Percentiles rank a stretch among this genome's conserved stretches.
These are phyloP conservation scores for Saprolegnia parasitica DNA, from an alignment of 352 stramenopile species.

Conservation along the genomic window DNA sequence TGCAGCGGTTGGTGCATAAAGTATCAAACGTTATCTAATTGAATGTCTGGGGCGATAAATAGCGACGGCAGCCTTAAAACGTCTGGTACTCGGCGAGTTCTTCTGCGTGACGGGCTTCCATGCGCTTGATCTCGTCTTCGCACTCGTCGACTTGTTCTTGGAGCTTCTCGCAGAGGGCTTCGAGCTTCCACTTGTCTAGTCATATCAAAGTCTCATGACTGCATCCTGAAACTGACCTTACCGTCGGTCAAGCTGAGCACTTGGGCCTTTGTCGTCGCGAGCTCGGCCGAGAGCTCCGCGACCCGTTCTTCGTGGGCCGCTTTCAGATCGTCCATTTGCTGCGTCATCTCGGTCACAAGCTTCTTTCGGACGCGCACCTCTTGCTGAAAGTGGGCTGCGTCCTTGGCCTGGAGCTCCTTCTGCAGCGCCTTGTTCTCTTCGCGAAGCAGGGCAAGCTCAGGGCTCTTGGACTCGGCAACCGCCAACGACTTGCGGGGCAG, in stretches of 20 bases:
- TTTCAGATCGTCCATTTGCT: constrained; percentile 33
- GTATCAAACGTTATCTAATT: no score
- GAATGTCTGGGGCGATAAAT: constrained; percentile 18
- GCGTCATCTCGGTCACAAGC: constrained; percentile 34
- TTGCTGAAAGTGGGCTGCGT: constrained; percentile 50
- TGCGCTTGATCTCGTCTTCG: constrained; percentile 79
- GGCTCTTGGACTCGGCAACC: neutral
- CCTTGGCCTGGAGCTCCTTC: constrained; percentile 34
- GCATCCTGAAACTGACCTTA: neutral
- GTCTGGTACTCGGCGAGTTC: constrained; percentile 29
- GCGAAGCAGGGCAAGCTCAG: constrained; percentile 36
- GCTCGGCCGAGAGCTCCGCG: constrained; percentile 4
- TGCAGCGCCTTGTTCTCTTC: constrained; percentile 59
- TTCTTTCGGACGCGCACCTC: constrained; percentile 53
- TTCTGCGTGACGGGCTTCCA: constrained; percentile 50
- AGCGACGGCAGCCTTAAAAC: constrained; percentile 16
- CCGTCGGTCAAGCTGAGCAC: constrained; percentile 14
- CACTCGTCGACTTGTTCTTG: constrained; percentile 66
- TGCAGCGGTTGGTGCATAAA: no score
- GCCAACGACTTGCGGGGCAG: neutral
- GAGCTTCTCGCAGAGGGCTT: constrained; percentile 31
- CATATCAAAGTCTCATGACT: neutral
- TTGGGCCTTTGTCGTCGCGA: constrained; percentile 6
- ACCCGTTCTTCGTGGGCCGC: constrained; percentile 25
- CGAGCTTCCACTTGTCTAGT: constrained; percentile 25